These are phyloP conservation scores for Nicotiana sylvestris DNA, from an alignment of 257 asterid species.

Conservation along the genomic window DNA sequence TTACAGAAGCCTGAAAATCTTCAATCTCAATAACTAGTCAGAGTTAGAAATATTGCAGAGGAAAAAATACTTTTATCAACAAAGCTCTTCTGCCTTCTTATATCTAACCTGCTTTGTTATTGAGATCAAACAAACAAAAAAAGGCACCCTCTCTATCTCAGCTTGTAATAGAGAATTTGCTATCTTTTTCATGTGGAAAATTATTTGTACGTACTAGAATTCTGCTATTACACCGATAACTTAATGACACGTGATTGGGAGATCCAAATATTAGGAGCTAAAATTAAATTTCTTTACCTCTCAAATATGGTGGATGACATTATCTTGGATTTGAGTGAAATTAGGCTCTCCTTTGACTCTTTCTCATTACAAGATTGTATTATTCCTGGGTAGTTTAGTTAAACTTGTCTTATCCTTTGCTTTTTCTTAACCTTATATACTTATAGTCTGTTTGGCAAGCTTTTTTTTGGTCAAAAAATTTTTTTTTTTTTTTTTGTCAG, in stretches of 20 bases:
- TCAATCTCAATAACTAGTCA: neutral
- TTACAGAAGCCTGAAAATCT: constrained; percentile 5
- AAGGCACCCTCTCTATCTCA: constrained; percentile 17
- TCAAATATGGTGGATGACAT: constrained; percentile 23
- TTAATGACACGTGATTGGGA: constrained; percentile 53
- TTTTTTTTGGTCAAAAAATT: too few species aligned
- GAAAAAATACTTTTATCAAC: neutral
- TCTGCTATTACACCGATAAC: constrained; percentile 22
- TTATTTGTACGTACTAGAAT: constrained; percentile 5
- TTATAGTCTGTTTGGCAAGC: too few species aligned
- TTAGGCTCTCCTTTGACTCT: constrained; percentile 36
- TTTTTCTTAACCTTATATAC: neutral
- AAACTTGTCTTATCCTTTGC: neutral
- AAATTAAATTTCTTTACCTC: constrained; percentile 25
- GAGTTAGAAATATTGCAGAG: constrained; percentile 8
- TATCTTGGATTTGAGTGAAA: constrained; percentile 41
- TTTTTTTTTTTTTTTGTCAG: too few species aligned
- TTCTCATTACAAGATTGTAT: constrained; percentile 17
- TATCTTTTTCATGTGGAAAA: constrained; percentile 19
- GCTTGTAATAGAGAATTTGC: constrained; percentile 4
- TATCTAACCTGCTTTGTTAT: constrained; percentile 24
- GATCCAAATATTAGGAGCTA: constrained; percentile 40
- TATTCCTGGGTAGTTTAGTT: neutral
- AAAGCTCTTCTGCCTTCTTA: neutral
- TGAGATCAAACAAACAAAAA: constrained; percentile 29